Base-by-base conservation (phyloP, 2,329 filamentous ascomycete genomes). In the Sclerotinia spermophila region DNA sequence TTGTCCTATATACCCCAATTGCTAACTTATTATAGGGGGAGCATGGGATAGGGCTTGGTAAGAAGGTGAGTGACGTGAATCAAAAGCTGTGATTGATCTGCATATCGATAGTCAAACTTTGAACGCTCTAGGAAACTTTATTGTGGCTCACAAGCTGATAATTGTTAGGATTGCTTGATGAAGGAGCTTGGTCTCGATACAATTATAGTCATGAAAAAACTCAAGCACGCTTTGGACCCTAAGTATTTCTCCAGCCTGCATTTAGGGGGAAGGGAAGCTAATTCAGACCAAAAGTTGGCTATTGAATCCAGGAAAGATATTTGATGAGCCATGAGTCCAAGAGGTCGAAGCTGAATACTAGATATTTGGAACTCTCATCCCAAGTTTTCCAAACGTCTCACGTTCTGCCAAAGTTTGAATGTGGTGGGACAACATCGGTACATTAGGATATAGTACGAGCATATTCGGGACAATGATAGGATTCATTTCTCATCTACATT, bases 21-120 rank as follows among this genome's bases (percentile, higher is more conserved):
- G 15, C n/a, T 58, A 2, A 30, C 19, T 38, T 24, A 21, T 79
- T 77, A 71, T 40, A 75, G 76, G 93, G 93, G 48, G 94, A 97
- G 80, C 93, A 97, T 79, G 91, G 91, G 2, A 86, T 97, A 73
- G 94, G 93, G 33, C 87, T 94, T 79, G 92, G 92, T 19, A 96
- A 96, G 82, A 96, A 96, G 82, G 87, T 88, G 67, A 91, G 87
- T 38, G 24, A 53, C 10, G 8, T 27, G 4, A 17, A 27, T 38
- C 3, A 1, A 33, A 6, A 5, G 2, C 15, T 53, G 51, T 2
- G 11, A 15, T 10, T 24, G 83, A 96, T 60, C 80, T 92, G 45
- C 89, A 7, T 8, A 11, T 11, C 27, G 21, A 15, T 21, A 19
- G 48, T 10, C 5, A 24, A 24, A 27, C n/a, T 35, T 58, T 15